A percentile compares a stretch with the other conserved stretches of the same genome.
phyloP scores from a whole-genome alignment of 352 stramenopile genomes.

The Chrysophaeum taylorii region DNA sequence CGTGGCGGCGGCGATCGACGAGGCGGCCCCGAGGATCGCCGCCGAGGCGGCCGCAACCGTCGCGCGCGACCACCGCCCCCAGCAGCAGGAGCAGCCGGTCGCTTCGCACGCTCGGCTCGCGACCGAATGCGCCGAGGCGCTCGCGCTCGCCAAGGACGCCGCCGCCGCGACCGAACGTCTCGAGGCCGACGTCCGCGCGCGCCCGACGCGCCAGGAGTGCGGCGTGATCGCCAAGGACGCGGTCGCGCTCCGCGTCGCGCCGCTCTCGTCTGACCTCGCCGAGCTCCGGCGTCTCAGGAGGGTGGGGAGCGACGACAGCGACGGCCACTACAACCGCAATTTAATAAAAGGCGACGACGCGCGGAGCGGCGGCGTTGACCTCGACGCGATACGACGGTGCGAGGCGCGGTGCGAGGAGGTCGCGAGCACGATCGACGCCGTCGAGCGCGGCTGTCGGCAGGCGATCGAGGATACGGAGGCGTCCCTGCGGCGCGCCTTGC shows the following conservation, averaged over 20 bases:
- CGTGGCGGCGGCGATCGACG: not conserved
- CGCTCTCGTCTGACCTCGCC: no score
- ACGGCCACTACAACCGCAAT: no score
- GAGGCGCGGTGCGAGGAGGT: slow-evolving; percentile 10
- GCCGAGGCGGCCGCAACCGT: not conserved
- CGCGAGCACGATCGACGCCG: not conserved
- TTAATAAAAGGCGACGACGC: no score
- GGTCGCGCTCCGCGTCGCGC: not conserved
- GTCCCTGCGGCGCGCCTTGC: no score
- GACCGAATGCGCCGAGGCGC: not conserved
- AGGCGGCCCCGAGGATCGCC: not conserved
- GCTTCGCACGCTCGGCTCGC: not conserved
- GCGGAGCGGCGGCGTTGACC: not conserved
- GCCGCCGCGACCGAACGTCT: not conserved
- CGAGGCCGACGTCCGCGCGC: not conserved
- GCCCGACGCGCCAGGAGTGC: not conserved
- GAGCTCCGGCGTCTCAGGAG: no score
- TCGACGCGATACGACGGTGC: not conserved
- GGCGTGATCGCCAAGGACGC: not conserved
- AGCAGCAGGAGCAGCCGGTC: not conserved
- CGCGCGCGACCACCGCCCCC: not conserved
- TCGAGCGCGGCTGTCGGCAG: not conserved
- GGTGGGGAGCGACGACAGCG: no score
- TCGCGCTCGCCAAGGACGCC: not conserved
- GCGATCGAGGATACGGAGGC: not conserved